A percentile compares a stretch with the other conserved stretches of the same genome.
Conservation (phyloP, 805 yeast genomes). For the Sungouiozyma ichnusensis region DNA sequence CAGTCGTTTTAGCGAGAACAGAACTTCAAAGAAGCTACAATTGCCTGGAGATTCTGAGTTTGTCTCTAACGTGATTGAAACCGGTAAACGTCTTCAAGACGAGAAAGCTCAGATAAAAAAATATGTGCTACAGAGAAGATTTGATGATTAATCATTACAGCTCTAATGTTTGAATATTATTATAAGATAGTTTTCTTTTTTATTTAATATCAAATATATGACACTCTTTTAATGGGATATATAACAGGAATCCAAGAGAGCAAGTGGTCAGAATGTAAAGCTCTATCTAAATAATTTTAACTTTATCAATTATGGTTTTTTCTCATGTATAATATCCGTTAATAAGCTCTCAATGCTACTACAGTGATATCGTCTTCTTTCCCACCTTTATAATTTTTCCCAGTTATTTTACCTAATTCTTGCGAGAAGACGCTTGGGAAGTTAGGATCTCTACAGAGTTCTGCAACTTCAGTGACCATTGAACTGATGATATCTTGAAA, state of each 20-base stretch:
- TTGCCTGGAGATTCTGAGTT: slow-evolving; percentile 47
- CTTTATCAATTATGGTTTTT: background rate
- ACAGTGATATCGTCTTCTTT: slow-evolving; percentile 92
- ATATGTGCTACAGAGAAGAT: slow-evolving; percentile 36
- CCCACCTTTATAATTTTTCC: slow-evolving; percentile 60
- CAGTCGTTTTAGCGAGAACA: slow-evolving; percentile 42
- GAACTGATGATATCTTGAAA: slow-evolving; percentile 39
- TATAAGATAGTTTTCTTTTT: background rate
- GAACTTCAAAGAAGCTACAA: slow-evolving; percentile 34
- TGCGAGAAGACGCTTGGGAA: slow-evolving; percentile 83
- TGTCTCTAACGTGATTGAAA: slow-evolving; percentile 41
- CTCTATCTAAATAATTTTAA: background rate
- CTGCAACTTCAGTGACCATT: slow-evolving; percentile 58
- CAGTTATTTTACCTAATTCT: slow-evolving; percentile 28
- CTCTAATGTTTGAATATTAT: background rate
- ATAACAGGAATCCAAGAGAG: background rate
- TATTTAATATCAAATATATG: background rate
- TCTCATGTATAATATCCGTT: background rate
- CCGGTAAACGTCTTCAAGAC: slow-evolving; percentile 38
- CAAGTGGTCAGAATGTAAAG: background rate
- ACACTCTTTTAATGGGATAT: background rate
- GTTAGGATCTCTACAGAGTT: slow-evolving; percentile 58
- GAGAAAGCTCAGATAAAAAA: slow-evolving; percentile 50
- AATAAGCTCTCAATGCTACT: slow-evolving; percentile 57
- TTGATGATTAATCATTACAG: slow-evolving; percentile 16